Base-by-base conservation (phyloP, 106 monocot genomes). In the Triglochin maritima region DNA sequence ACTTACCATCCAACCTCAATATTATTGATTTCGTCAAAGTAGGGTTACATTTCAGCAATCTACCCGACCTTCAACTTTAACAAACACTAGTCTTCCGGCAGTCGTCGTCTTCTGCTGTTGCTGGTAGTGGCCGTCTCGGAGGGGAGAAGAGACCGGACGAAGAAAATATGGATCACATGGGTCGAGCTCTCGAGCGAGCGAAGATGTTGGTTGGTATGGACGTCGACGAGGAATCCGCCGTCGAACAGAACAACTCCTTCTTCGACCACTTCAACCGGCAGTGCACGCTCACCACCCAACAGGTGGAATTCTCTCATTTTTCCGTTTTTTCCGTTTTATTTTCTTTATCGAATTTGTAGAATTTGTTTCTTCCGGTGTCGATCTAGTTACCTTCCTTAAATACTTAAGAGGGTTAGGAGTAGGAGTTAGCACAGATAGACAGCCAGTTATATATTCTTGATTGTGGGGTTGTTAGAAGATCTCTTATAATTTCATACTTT, bases 181-280 rank as follows among this genome's bases (percentile, higher is more conserved):
- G 73, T 65, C 72, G 77, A 59, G 95, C 85, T 5, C 67, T 90
- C 71, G 95, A 95, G 77, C 83, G 71, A 78, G 95, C 95, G 60
- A 95, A 90, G 85, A 90, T 90, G 87, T 73, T 95, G 47, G 95
- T 95, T 13, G 95, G 95, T 2, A 77, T 90, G 77, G 95, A 95
- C 69, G 90, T 81, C 16, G 95, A 90, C 71, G 95, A 93, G 61
- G 88, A 95, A 69, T 12, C n/a, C 47, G 72, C 71, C 47, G 47
- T 57, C 43, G 71, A 46, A 49, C 48, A 70, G 46, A 71, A 72
- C 45, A 69, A 83, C 44, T 85, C 88, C 50, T 79, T 90, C 79
- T 73, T 90, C 76, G 85, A 88, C 63, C 90, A 95, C 49, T 83
- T 90, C 83, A 90, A 87, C 46, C 68, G 68, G 75, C 82, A 89